Evolutionary conservation across 2,329 filamentous ascomycete genomes (phyloP).

Genomic region (Simplicillium aogashimaense): DNA sequence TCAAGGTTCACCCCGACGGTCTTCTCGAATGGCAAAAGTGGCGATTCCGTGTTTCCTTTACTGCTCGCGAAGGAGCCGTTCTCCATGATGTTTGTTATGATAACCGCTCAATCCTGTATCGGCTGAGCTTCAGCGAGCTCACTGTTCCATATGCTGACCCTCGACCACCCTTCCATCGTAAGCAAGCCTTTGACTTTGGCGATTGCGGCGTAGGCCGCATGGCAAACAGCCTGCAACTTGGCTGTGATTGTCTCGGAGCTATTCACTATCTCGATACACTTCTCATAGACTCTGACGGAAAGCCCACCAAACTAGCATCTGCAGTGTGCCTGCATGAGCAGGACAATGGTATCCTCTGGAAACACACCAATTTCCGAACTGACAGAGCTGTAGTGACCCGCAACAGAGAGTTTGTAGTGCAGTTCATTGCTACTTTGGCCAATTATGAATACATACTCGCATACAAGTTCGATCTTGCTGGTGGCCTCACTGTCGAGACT

Average conservation of each 20-base stretch:
- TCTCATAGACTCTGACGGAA: slow-evolving; percentile 42
- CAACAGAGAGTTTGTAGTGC: slow-evolving; percentile 52
- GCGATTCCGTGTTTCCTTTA: slow-evolving; percentile 60
- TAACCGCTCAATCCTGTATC: slow-evolving; percentile 54
- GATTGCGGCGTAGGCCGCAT: slow-evolving; percentile 57
- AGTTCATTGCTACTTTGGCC: slow-evolving; percentile 58
- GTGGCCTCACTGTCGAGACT: slow-evolving; percentile 50
- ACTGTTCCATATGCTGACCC: slow-evolving; percentile 60
- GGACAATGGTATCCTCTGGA: slow-evolving; percentile 62
- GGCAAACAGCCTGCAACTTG: slow-evolving; percentile 58
- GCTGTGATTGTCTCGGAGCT: slow-evolving; percentile 60
- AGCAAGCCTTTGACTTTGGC: slow-evolving; percentile 64
- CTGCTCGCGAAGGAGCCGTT: slow-evolving; percentile 59
- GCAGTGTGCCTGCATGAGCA: slow-evolving; percentile 62
- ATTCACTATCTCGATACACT: slow-evolving; percentile 55
- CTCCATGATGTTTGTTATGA: slow-evolving; percentile 63
- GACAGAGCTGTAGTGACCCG: slow-evolving; percentile 49
- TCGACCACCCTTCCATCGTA: slow-evolving; percentile 54
- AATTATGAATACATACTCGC: slow-evolving; percentile 58
- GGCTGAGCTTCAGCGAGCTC: slow-evolving; percentile 60
- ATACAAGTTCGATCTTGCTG: slow-evolving; percentile 50
- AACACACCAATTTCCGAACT: slow-evolving; percentile 62
- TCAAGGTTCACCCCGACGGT: slow-evolving; percentile 40
- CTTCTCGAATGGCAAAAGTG: slow-evolving; percentile 56
- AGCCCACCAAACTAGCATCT: slow-evolving; percentile 39